These are phyloP conservation scores for Beauveria caledonica DNA, from an alignment of 2,329 filamentous ascomycete genomes.

Conservation along the genomic window DNA sequence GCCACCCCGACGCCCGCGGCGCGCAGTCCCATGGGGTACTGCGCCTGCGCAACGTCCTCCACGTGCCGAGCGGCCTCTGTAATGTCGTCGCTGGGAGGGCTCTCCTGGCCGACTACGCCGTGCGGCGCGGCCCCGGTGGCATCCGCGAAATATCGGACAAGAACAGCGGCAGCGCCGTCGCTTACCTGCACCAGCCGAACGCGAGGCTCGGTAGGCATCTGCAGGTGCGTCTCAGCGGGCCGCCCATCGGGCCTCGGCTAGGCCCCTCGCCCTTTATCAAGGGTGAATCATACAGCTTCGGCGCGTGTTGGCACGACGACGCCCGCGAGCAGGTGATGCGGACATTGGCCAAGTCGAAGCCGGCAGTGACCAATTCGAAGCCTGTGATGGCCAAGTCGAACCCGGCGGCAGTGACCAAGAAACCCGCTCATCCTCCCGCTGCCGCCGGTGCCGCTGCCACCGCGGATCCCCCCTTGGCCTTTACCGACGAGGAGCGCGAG, in stretches of 20 bases:
- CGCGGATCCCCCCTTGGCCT: neutral
- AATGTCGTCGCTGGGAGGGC: neutral
- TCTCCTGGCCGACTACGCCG: neutral
- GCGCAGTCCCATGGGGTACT: conserved; percentile 2
- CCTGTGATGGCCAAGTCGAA: too few species aligned
- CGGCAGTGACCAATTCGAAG: too few species aligned
- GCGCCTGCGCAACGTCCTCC: neutral
- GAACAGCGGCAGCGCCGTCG: neutral
- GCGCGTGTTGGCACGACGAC: neutral
- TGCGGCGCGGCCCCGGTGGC: neutral
- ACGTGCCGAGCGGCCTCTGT: neutral
- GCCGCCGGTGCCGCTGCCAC: too few species aligned
- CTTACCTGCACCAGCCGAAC: neutral
- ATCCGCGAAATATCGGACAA: neutral
- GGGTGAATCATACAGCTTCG: neutral
- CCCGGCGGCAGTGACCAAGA: too few species aligned
- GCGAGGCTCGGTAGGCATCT: too few species aligned
- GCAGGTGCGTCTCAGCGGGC: neutral
- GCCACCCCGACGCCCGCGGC: conserved; percentile 1
- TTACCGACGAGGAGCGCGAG: neutral
- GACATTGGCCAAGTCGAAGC: neutral
- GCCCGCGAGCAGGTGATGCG: neutral
- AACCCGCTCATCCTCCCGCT: too few species aligned
- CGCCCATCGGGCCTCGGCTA: neutral
- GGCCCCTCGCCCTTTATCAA: neutral